These are phyloP conservation scores for Cytospora schulzeri DNA, from an alignment of 2,329 filamentous ascomycete species.

Conservation along the genomic window DNA sequence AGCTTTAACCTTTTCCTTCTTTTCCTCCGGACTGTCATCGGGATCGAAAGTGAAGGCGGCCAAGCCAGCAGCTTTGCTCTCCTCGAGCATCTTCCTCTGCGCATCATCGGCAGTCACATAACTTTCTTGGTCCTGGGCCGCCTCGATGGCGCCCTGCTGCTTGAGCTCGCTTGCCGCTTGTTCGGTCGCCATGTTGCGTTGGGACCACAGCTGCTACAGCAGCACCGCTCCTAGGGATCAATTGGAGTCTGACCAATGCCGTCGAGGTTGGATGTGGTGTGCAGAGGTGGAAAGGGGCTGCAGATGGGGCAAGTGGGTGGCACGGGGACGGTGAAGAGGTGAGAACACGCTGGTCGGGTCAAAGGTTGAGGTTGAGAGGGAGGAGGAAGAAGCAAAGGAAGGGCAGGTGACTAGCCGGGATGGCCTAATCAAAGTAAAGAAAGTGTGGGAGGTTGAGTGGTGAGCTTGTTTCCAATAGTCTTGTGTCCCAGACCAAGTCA, in stretches of 20 bases:
- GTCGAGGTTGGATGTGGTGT: neutral
- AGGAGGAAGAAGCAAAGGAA: conserved; percentile 16
- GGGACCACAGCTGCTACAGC: conserved; percentile 20
- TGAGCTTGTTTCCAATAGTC: conserved; percentile 7
- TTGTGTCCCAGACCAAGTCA: neutral
- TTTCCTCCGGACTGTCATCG: conserved; percentile 79
- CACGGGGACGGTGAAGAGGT: neutral
- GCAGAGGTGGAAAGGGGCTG: conserved; percentile 8
- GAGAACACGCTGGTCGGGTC: conserved; percentile 5
- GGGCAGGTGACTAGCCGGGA: conserved; percentile 9
- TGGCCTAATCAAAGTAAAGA: neutral
- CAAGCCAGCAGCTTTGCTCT: conserved; percentile 78
- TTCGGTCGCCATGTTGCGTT: conserved; percentile 37
- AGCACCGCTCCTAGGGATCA: conserved; percentile 14
- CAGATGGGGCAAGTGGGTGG: conserved; percentile 1
- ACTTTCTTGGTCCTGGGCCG: conserved; percentile 71
- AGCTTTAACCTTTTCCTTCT: conserved; percentile 75
- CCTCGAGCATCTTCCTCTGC: conserved; percentile 71
- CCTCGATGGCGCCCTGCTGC: conserved; percentile 77
- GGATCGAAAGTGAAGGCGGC: conserved; percentile 86
- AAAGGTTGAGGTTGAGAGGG: neutral
- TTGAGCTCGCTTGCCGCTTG: conserved; percentile 65
- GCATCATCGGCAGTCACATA: conserved; percentile 69
- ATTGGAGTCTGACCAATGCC: conserved; percentile 15
- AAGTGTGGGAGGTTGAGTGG: conserved; percentile 13